Evolutionary conservation across 2,329 filamentous ascomycete species (phyloP).

Genomic region (Sphaerulina vaccinii): DNA sequence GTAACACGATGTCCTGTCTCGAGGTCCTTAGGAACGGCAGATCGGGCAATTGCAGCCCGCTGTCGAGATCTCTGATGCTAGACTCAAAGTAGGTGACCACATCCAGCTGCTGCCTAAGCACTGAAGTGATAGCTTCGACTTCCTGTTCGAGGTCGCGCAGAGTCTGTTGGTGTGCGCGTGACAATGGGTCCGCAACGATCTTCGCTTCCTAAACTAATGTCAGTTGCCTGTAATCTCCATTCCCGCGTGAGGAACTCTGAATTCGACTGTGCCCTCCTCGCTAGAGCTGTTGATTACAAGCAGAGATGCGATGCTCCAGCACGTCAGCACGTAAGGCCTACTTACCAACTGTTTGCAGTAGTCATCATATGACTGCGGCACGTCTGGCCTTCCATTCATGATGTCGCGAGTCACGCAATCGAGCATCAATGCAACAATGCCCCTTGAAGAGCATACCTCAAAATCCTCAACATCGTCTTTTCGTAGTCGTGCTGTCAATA

Average conservation of each 20-base stretch:
- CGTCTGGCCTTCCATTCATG: conserved; percentile 7
- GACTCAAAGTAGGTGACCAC: conserved; percentile 11
- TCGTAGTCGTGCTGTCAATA: conserved; percentile 6
- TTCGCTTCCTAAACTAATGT: conserved; percentile 13
- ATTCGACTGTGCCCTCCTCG: too few relatives aligned
- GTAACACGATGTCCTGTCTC: conserved; percentile 9
- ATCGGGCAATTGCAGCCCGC: neutral
- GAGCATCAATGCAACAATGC: conserved; percentile 15
- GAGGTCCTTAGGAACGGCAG: conserved; percentile 2
- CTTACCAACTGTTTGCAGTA: conserved; percentile 13
- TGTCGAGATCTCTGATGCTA: conserved; percentile 13
- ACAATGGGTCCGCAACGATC: conserved; percentile 11
- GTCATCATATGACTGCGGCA: conserved; percentile 15
- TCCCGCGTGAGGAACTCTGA: neutral
- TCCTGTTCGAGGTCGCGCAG: conserved; percentile 15
- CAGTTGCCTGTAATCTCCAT: neutral
- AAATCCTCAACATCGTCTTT: conserved; percentile 10
- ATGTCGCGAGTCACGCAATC: conserved; percentile 15
- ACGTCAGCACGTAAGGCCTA: too few relatives aligned
- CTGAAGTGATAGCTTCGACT: conserved; percentile 9
- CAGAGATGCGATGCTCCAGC: too few relatives aligned
- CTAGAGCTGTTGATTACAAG: too few relatives aligned
- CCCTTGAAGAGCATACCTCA: conserved; percentile 17
- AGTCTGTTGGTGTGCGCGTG: conserved; percentile 14
- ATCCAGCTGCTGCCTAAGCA: conserved; percentile 14